A percentile compares a stretch with the other conserved stretches of the same genome.
These are phyloP conservation scores for Harringtonia aguacate DNA, from an alignment of 2,329 filamentous ascomycete genomes.

Conservation along the genomic window DNA sequence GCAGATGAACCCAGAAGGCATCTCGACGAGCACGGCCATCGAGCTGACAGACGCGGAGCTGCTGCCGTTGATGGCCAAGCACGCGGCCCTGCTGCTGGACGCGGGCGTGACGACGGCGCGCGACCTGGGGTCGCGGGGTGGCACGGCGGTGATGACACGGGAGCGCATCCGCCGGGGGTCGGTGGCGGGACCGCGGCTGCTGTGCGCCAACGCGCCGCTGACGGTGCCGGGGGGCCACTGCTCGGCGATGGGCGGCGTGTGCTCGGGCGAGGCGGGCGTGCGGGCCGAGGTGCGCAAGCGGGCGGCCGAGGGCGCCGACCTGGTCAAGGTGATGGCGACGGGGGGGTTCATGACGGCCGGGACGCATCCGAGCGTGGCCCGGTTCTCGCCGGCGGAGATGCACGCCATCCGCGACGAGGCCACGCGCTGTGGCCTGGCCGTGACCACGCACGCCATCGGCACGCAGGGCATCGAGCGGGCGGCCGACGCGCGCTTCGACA, in stretches of 20 bases:
- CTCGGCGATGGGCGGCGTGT: conserved; percentile 7
- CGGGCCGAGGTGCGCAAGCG: conserved; percentile 10
- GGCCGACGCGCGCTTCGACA: conserved; percentile 7
- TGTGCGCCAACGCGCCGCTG: conserved; percentile 10
- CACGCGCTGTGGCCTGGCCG: conserved; percentile 2
- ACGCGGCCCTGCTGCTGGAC: conserved; percentile 7
- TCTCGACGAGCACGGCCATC: neutral
- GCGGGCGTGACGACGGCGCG: conserved; percentile 10
- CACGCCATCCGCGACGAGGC: conserved; percentile 9
- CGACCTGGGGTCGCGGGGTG: conserved; percentile 5
- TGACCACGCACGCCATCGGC: conserved; percentile 10
- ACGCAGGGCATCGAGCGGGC: conserved; percentile 10
- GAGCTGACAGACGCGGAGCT: conserved; percentile 5
- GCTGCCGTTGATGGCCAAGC: conserved; percentile 7
- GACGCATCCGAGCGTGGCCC: conserved; percentile 6
- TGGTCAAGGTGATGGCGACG: conserved; percentile 11
- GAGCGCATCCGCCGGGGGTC: conserved; percentile 6
- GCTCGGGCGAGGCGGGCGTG: conserved; percentile 6
- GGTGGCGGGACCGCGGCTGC: conserved; percentile 7
- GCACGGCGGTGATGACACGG: conserved; percentile 3
- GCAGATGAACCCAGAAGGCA: conserved; percentile 3
- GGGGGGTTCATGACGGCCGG: conserved; percentile 12
- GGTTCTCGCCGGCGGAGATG: conserved; percentile 8
- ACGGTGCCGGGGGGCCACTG: conserved; percentile 10
- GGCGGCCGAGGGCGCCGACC: conserved; percentile 7